Evolutionary conservation across 106 monocot genomes (phyloP).

Genomic region (Dendrobium chrysotoxum): DNA sequence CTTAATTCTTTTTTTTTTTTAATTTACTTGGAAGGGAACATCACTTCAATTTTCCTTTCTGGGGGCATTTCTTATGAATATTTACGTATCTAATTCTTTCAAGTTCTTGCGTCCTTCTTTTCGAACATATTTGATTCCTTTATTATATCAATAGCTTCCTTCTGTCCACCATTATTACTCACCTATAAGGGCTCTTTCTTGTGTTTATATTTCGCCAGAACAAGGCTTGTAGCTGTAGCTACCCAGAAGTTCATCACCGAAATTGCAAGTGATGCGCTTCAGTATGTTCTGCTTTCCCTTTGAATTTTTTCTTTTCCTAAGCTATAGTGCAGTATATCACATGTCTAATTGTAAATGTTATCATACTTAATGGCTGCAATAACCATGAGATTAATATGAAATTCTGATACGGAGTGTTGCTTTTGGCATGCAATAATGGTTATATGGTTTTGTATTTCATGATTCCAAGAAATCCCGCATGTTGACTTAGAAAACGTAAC

Average conservation of each 20-base stretch:
- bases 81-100: neutral
- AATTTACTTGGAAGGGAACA: neutral
- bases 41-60: neutral
- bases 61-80: neutral
- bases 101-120: neutral
- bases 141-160: neutral
- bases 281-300: conserved; percentile 40
- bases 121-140: neutral
- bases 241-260: conserved; percentile 91
- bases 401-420: neutral
- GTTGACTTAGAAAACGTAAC: neutral
- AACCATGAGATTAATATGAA: neutral
- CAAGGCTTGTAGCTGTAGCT: conserved; percentile 88
- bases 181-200: neutral
- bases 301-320: neutral
- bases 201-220: conserved; percentile 42
- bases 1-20: neutral
- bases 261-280: conserved; percentile 93
- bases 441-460: neutral
- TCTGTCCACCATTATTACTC: neutral
- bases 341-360: neutral
- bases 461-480: neutral
- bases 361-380: neutral
- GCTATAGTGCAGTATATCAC: neutral
- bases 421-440: neutral